Evolutionary conservation across 192 early-diverging fungal genomes (phyloP).

Genomic region (Backusella parvicylindrica): DNA sequence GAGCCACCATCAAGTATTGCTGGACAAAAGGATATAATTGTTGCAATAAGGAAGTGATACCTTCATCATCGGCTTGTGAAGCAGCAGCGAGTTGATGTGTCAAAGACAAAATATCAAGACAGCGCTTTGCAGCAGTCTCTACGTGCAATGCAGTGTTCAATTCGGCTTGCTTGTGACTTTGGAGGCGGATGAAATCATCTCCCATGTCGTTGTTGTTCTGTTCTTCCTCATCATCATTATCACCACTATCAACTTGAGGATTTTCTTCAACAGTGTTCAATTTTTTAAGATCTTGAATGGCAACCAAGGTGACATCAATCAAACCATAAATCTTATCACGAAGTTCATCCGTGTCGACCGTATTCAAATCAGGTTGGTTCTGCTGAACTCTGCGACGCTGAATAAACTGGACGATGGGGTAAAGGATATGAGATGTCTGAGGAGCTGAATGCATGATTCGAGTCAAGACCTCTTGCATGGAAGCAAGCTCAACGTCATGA

Average conservation of each 20-base stretch:
- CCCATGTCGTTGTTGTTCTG: constrained; percentile 40
- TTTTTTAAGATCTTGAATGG: constrained; percentile 41
- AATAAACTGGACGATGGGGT: constrained; percentile 40
- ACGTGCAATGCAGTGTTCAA: constrained; percentile 35
- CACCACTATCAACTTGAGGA: constrained; percentile 12
- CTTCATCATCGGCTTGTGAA: neutral
- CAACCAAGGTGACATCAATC: constrained; percentile 42
- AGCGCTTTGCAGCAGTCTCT: constrained; percentile 25
- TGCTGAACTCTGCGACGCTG: constrained; percentile 14
- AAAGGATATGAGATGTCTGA: constrained; percentile 31
- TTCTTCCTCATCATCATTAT: constrained; percentile 2
- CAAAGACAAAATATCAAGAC: constrained; percentile 23
- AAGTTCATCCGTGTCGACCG: neutral
- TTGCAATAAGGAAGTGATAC: constrained; percentile 37
- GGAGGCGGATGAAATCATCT: constrained; percentile 43
- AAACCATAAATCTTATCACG: constrained; percentile 27
- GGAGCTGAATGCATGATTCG: constrained; percentile 26
- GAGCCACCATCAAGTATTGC: constrained; percentile 59
- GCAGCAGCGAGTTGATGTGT: constrained; percentile 32
- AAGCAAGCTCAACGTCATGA: constrained; percentile 24
- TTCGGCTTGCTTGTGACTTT: constrained; percentile 36
- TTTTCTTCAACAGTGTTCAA: neutral
- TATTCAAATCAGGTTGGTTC: neutral
- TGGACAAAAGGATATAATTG: constrained; percentile 55
- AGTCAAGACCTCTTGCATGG: constrained; percentile 22